Evolutionary conservation across 2,329 filamentous ascomycete species (phyloP).

Genomic region (Apiospora arundinis): DNA sequence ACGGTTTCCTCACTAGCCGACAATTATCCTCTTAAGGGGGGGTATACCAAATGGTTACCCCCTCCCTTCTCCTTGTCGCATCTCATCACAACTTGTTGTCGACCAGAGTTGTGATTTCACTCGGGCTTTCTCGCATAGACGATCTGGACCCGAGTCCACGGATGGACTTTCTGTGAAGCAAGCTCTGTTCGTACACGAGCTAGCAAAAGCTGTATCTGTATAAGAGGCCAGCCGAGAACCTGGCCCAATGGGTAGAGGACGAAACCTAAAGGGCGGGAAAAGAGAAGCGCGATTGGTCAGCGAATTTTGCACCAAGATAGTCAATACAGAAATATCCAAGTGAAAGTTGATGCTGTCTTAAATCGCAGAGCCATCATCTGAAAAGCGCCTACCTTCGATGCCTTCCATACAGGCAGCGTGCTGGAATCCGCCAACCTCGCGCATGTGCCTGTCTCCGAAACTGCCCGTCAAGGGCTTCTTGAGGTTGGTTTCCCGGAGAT

Average conservation of each 20-base stretch:
- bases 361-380: neutral
- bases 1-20: neutral
- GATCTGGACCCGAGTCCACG: slow-evolving; percentile 17
- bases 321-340: neutral
- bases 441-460: slow-evolving; percentile 1
- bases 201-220: slow-evolving; percentile 21
- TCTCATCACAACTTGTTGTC: neutral
- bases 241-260: slow-evolving; percentile 18
- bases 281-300: neutral
- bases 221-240: slow-evolving; percentile 17
- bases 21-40: neutral
- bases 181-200: slow-evolving; percentile 16
- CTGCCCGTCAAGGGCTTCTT: slow-evolving; percentile 6
- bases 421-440: slow-evolving; percentile 19
- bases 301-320: neutral
- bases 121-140: slow-evolving; percentile 19
- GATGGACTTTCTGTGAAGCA: slow-evolving; percentile 1
- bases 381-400: neutral
- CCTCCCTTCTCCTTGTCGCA: neutral
- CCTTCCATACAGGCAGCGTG: slow-evolving; percentile 2
- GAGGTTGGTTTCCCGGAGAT: slow-evolving; percentile 17
- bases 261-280: neutral
- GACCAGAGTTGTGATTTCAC: neutral
- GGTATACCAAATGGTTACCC: neutral
- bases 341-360: too few relatives aligned